Percentiles rank a stretch among this genome's conserved stretches.
phyloP scores from a whole-genome alignment of 148 eudicot species.

The Diospyros lotus region DNA sequence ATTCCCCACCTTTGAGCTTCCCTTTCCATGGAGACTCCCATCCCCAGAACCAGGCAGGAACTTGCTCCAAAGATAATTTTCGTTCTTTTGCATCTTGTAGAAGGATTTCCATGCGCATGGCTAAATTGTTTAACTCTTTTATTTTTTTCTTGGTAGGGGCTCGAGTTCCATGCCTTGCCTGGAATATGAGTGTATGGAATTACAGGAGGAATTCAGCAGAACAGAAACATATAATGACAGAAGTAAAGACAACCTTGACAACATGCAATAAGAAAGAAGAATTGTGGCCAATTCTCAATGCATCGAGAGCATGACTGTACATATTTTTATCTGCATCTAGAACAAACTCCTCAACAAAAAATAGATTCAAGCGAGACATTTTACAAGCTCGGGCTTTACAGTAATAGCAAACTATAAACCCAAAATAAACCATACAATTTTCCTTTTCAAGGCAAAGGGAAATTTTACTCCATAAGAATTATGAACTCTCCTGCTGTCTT shows the following conservation, averaged over 20 bases:
- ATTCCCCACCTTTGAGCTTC: conserved; percentile 78
- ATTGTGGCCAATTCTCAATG: not conserved
- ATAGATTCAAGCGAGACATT: not conserved
- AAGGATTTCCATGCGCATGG: conserved; percentile 46
- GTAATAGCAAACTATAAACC: not conserved
- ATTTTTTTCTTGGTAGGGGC: conserved; percentile 89
- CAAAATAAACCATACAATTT: not conserved
- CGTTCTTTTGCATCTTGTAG: conserved; percentile 55
- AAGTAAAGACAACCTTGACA: too few relatives aligned
- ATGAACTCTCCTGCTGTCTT: not conserved
- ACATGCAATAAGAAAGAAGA: not conserved
- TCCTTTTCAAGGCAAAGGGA: not conserved
- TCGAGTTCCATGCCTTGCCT: conserved; percentile 99
- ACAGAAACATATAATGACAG: not conserved
- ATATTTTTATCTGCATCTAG: not conserved
- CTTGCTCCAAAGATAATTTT: conserved; percentile 37
- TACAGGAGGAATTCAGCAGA: not conserved
- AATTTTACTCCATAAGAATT: not conserved
- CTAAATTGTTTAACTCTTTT: conserved; percentile 60
- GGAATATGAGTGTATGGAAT: conserved; percentile 17
- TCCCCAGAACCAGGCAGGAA: conserved; percentile 78
- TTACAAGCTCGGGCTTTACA: not conserved
- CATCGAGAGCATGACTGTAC: not conserved
- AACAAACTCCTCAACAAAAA: too few relatives aligned
- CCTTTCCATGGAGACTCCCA: conserved; percentile 98